phyloP scores from a whole-genome alignment of 345 rosid genomes.

The Punica granatum region DNA sequence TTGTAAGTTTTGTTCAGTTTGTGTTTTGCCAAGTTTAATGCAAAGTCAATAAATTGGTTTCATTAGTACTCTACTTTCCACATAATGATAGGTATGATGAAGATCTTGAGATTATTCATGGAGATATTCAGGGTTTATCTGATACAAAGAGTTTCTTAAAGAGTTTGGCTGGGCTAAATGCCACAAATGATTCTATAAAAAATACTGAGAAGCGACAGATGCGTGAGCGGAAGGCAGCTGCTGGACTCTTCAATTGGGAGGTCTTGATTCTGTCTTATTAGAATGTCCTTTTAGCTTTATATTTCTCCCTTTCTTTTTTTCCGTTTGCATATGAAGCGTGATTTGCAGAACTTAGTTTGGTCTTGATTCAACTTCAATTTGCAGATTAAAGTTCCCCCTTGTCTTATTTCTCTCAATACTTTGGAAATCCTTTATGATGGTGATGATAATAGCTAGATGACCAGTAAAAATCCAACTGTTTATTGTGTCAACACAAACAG shows the following conservation, averaged over 20 bases:
- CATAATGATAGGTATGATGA: conserved; percentile 39
- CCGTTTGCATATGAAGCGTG: not conserved
- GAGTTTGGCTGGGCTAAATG: conserved; percentile 71
- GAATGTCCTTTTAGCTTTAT: too few relatives aligned
- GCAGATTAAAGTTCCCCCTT: not conserved
- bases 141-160: conserved; percentile 79
- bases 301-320: not conserved
- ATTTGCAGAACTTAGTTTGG: not conserved
- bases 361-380: not conserved
- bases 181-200: conserved; percentile 42
- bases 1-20: conserved; percentile 38
- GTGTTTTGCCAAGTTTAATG: conserved; percentile 3
- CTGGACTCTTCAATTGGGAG: conserved; percentile 96
- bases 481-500: conserved; percentile 25
- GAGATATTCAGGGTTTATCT: conserved; percentile 73
- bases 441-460: not conserved
- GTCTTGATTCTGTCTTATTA: conserved; percentile 20
- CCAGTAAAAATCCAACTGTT: not conserved
- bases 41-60: conserved; percentile 3
- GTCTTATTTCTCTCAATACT: not conserved
- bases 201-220: conserved; percentile 64
- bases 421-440: not conserved
- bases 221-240: conserved; percentile 96
- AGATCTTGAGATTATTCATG: conserved; percentile 89
- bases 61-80: conserved; percentile 14